A percentile compares a stretch with the other conserved stretches of the same genome.
These are phyloP conservation scores for Isabelozyma rhagii DNA, from an alignment of 805 yeast species.

Conservation along the genomic window DNA sequence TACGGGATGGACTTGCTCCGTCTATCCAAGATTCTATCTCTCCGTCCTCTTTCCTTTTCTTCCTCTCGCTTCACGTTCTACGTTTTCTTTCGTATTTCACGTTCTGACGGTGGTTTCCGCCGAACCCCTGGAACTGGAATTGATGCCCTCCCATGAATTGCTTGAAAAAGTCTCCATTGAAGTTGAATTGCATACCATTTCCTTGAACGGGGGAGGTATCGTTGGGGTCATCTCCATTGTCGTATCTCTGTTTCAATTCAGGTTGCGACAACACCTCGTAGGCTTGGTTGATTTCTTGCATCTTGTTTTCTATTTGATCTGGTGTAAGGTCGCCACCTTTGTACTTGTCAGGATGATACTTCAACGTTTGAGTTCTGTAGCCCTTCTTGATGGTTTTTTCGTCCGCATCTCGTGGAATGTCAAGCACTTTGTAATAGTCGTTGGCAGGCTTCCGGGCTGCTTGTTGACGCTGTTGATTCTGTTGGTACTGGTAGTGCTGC, in stretches of 20 bases:
- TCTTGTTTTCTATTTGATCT: conserved; percentile 72
- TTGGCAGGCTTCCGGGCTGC: conserved; percentile 40
- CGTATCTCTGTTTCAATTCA: conserved; percentile 63
- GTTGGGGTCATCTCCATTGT: conserved; percentile 56
- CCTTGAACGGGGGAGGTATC: conserved; percentile 18
- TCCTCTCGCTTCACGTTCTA: too few species aligned
- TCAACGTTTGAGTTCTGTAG: conserved; percentile 71
- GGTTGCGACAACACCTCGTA: conserved; percentile 78
- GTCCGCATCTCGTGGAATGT: conserved; percentile 63
- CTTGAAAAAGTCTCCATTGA: conserved; percentile 12
- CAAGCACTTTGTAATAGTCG: conserved; percentile 80
- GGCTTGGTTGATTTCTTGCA: conserved; percentile 92
- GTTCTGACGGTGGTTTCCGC: conserved; percentile 7
- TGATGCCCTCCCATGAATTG: conserved; percentile 16
- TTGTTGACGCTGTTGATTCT: conserved; percentile 39
- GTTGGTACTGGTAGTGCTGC: conserved; percentile 46
- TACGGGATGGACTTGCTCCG: not conserved
- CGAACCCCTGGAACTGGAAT: conserved; percentile 8
- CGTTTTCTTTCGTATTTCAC: conserved; percentile 13
- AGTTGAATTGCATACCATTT: conserved; percentile 8
- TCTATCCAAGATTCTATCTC: not conserved
- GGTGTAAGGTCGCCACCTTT: conserved; percentile 60
- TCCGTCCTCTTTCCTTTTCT: not conserved
- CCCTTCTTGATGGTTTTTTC: conserved; percentile 75
- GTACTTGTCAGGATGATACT: conserved; percentile 91